Evolutionary conservation across 73 alveolate species (phyloP), one percentile per base, ranked within the genome.

Genomic region (Tetrahymena malaccensis): DNA sequence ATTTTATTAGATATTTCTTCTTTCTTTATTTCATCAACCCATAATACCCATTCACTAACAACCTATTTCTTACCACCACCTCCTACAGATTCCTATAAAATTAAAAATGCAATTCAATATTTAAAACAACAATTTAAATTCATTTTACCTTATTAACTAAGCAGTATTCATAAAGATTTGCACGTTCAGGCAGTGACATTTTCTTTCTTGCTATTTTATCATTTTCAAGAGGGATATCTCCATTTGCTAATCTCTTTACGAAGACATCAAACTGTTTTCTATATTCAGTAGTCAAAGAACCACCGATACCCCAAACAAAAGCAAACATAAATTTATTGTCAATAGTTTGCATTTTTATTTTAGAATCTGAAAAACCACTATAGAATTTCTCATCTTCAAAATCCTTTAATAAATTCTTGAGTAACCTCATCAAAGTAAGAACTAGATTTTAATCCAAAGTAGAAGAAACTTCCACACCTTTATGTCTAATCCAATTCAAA

Each of bases 231-330:
- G 89, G 89, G 25, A 97, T 97, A 96, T 98, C 99, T 31, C 99
- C 99, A 84, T 84, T 96, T 97, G 99, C 97, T 55, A 99, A 95
- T 84, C 97, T 98, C 96, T 99, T 99, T 94, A 99, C 97, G 94
- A 96, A 96, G 94, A 94, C 83, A 94, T 98, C 98, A 94, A 99
- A 99, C 10, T 98, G 98, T 34, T 98, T 98, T 94, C 99, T 98
- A 84, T 97, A 97, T 95, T 98, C 99, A 35, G 99, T 99, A 94
- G 97, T 98, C 93, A 99, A 97, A 34, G 99, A 94, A 70, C 98
- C 99, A 83, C 99, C 99, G 22, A 99, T 57, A 31, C 99, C 98
- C 99, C 99, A 99, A 12, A 98, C 97, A 58, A 97, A 37, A 84
- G 99, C 97, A 96, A 99, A 98, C 38, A 98, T 96, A 96, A 99